Evolutionary conservation across 441 rosid genomes (phyloP).

Genomic region (Cnidoscolus chayamansa): DNA sequence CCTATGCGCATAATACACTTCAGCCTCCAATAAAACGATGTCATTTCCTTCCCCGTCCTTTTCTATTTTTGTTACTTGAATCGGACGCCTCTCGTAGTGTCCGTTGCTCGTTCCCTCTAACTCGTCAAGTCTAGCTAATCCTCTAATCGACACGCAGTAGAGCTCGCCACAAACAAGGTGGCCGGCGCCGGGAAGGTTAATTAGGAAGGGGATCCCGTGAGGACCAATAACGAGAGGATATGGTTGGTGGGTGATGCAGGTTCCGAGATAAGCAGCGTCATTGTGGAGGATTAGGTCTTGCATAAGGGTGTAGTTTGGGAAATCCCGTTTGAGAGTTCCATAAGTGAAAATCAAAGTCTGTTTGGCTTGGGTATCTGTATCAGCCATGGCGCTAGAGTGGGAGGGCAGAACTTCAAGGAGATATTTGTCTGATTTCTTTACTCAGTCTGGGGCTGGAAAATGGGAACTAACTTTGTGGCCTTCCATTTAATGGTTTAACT

Average conservation of each 20-base stretch:
- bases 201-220: slow-evolving; percentile 61
- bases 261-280: slow-evolving; percentile 48
- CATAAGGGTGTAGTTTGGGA: slow-evolving; percentile 49
- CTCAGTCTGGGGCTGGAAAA: no score
- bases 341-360: slow-evolving; percentile 45
- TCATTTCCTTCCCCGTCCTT: slow-evolving; percentile 17
- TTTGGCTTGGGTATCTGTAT: slow-evolving; percentile 16
- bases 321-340: slow-evolving; percentile 62
- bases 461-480: no score
- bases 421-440: no score
- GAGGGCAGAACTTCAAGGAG: background rate
- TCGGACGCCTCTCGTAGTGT: slow-evolving; percentile 67
- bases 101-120: slow-evolving; percentile 50
- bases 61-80: slow-evolving; percentile 26
- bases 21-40: slow-evolving; percentile 37
- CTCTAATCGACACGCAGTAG: slow-evolving; percentile 50
- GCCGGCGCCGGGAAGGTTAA: slow-evolving; percentile 54
- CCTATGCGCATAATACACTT: slow-evolving; percentile 56
- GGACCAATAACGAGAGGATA: slow-evolving; percentile 72
- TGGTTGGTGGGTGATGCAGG: slow-evolving; percentile 35
- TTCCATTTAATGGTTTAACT: no score
- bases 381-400: background rate
- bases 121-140: slow-evolving; percentile 50
- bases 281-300: slow-evolving; percentile 38
- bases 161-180: slow-evolving; percentile 57